phyloP scores from a whole-genome alignment of 1,139 yeast genomes.

The Pichia norvegensis region DNA sequence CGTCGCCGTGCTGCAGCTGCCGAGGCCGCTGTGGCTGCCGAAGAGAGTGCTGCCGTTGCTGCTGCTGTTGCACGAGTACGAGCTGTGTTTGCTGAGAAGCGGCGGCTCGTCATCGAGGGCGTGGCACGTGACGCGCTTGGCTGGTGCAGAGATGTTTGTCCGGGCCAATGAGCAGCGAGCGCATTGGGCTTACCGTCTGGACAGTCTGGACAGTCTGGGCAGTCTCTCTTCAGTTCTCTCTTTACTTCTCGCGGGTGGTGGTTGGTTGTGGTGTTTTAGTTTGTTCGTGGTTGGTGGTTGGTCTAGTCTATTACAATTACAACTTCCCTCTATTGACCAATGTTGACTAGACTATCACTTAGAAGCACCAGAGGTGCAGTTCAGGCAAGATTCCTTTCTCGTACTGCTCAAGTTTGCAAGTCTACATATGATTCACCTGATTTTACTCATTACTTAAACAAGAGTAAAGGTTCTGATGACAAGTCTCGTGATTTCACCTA shows the following conservation, averaged over 20 bases:
- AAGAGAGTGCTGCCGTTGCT: neutral
- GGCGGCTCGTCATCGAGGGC: neutral
- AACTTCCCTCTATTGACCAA: slow-evolving; percentile 8
- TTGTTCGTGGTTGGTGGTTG: neutral
- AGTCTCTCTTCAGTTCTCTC: too few relatives aligned
- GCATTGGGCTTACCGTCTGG: neutral
- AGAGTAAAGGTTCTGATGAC: slow-evolving; percentile 56
- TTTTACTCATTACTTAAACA: slow-evolving; percentile 73
- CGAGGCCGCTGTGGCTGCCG: neutral
- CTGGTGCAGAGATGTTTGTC: slow-evolving; percentile 3
- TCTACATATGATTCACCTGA: slow-evolving; percentile 91
- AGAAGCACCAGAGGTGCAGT: slow-evolving; percentile 46
- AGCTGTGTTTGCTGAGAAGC: neutral
- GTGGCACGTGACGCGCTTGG: neutral
- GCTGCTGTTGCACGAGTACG: neutral
- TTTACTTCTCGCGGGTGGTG: too few relatives aligned
- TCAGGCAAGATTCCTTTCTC: slow-evolving; percentile 37
- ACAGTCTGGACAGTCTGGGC: too few relatives aligned
- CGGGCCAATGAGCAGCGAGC: slow-evolving; percentile 3
- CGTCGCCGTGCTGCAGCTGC: neutral
- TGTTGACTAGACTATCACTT: slow-evolving; percentile 36
- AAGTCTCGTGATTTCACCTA: slow-evolving; percentile 81
- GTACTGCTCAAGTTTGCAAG: slow-evolving; percentile 46
- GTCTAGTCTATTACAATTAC: neutral
- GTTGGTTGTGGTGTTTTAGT: neutral